A percentile compares a stretch with the other conserved stretches of the same genome.
These are phyloP conservation scores for Rhypophila decipiens DNA, from an alignment of 495 filamentous ascomycete genomes.

Conservation along the genomic window DNA sequence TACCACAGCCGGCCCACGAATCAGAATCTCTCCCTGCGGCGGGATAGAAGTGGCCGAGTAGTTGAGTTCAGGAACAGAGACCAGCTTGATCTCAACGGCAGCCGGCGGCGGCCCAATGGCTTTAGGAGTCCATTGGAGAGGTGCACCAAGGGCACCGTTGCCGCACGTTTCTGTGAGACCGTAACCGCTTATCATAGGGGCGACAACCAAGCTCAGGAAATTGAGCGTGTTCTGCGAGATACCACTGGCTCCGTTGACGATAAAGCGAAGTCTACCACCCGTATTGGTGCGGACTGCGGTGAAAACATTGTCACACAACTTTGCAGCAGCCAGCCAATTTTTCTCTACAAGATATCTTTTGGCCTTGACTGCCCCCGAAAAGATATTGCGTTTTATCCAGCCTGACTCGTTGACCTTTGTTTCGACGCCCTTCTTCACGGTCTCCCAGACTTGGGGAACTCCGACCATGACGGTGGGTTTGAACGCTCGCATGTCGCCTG, in stretches of 20 bases:
- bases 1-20: constrained; percentile 66
- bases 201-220: constrained; percentile 72
- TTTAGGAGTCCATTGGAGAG: constrained; percentile 59
- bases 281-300: constrained; percentile 66
- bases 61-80: constrained; percentile 78
- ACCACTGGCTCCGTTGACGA: constrained; percentile 82
- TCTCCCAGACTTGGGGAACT: constrained; percentile 76
- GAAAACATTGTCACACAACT: constrained; percentile 76
- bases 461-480: constrained; percentile 76
- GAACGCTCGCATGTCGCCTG: constrained; percentile 69
- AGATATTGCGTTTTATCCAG: constrained; percentile 24
- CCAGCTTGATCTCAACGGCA: constrained; percentile 64
- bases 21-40: constrained; percentile 78
- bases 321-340: constrained; percentile 57
- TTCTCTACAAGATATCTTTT: constrained; percentile 55
- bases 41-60: constrained; percentile 71
- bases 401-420: constrained; percentile 51
- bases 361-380: constrained; percentile 38
- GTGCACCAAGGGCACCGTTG: constrained; percentile 57
- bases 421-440: constrained; percentile 71
- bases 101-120: constrained; percentile 68
- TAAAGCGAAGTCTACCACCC: constrained; percentile 62
- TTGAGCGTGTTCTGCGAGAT: constrained; percentile 68
- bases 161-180: constrained; percentile 87
- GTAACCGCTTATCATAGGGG: constrained; percentile 75